phyloP scores from a whole-genome alignment of 148 eudicot species.

The Arctostaphylos glauca region DNA sequence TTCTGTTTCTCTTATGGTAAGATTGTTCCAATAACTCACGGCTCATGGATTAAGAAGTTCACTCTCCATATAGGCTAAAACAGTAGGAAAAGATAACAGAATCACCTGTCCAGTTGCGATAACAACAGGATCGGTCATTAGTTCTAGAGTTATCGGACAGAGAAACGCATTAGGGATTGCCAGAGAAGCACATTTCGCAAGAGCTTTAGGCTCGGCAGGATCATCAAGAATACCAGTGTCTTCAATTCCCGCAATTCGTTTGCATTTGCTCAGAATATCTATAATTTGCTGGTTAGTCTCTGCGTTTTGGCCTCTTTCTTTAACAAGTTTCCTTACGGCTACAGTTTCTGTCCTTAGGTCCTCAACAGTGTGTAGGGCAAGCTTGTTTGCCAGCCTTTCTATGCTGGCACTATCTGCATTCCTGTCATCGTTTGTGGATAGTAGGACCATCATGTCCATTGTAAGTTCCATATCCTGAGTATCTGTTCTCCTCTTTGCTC shows the following conservation, averaged over 20 bases:
- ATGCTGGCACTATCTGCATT: conserved; percentile 50
- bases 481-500: conserved; percentile 60
- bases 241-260: conserved; percentile 56
- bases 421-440: conserved; percentile 42
- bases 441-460: conserved; percentile 56
- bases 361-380: conserved; percentile 41
- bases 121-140: conserved; percentile 84
- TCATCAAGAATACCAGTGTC: conserved; percentile 35
- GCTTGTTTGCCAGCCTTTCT: conserved; percentile 58
- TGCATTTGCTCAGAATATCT: conserved; percentile 53
- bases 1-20: neutral
- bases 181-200: conserved; percentile 27
- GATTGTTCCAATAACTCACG: neutral
- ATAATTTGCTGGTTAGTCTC: conserved; percentile 46
- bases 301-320: conserved; percentile 42
- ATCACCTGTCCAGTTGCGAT: conserved; percentile 82
- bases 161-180: conserved; percentile 73
- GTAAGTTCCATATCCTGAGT: conserved; percentile 73
- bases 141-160: conserved; percentile 77
- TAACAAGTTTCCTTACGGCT: conserved; percentile 44
- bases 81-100: neutral
- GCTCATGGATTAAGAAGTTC: neutral
- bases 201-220: conserved; percentile 24
- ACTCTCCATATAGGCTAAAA: neutral
- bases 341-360: conserved; percentile 55